Percentiles rank a stretch among this genome's conserved stretches.
Conservation (phyloP, 1,284 basidiomycete genomes). For the Moesziomyces antarcticus region DNA sequence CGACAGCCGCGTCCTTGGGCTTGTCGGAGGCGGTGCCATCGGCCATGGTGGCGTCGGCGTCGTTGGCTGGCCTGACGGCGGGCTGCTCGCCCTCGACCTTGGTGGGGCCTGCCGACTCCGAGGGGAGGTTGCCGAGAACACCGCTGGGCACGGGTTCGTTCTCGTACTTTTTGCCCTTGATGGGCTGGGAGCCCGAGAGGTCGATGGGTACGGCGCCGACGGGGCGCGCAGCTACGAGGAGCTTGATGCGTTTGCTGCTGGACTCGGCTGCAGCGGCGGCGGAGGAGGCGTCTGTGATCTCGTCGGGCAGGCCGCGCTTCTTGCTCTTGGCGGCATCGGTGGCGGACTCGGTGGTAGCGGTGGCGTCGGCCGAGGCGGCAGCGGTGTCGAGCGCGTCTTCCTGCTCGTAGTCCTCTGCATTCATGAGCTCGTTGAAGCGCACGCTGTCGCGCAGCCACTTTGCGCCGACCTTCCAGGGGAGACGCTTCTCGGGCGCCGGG, state of each 20-base stretch:
- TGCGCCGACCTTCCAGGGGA: conserved; percentile 56
- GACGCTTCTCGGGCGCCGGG: conserved; percentile 58
- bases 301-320: conserved; percentile 64
- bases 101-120: conserved; percentile 37
- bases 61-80: conserved; percentile 43
- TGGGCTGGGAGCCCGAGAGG: conserved; percentile 60
- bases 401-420: conserved; percentile 67
- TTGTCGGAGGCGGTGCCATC: conserved; percentile 42
- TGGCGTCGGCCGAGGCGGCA: conserved; percentile 16
- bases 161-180: conserved; percentile 67
- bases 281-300: conserved; percentile 55
- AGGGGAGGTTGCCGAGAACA: conserved; percentile 62
- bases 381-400: conserved; percentile 51
- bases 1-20: conserved; percentile 71
- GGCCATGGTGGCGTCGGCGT: conserved; percentile 59
- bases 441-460: conserved; percentile 64
- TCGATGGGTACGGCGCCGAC: conserved; percentile 63
- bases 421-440: conserved; percentile 67
- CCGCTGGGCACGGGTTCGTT: conserved; percentile 62
- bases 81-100: conserved; percentile 36
- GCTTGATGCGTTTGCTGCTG: conserved; percentile 63
- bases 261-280: conserved; percentile 36
- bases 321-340: conserved; percentile 34
- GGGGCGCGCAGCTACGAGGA: conserved; percentile 61
- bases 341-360: conserved; percentile 23